Conservation (phyloP, 352 stramenopile genomes). For the Phytopythium chamaehyphon region DNA sequence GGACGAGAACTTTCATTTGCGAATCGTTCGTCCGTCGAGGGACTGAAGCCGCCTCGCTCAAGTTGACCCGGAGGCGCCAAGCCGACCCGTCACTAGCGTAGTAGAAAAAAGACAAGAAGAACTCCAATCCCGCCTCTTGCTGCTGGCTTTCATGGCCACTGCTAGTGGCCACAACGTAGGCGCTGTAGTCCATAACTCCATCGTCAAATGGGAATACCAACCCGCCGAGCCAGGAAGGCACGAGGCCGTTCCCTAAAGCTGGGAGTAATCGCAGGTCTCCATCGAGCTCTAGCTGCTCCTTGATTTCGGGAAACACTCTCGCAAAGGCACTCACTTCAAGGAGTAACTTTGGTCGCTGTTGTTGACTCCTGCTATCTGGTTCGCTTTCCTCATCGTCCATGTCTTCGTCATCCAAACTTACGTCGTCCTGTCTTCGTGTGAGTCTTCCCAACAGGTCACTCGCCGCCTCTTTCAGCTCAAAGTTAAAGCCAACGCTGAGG, state of each 20-base stretch:
- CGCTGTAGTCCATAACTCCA: conserved; percentile 8
- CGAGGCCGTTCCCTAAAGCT: conserved; percentile 3
- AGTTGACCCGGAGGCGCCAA: background rate
- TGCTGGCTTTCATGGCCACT: background rate
- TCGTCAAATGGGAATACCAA: background rate
- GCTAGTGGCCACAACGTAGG: background rate
- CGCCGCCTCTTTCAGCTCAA: conserved; percentile 1
- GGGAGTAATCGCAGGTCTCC: background rate
- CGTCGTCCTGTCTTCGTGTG: background rate
- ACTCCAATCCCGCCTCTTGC: background rate
- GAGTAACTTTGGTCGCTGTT: background rate
- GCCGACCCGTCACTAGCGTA: conserved; percentile 1
- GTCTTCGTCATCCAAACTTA: background rate
- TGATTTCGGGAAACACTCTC: conserved; percentile 9
- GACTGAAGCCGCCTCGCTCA: background rate
- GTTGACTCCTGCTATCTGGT: background rate
- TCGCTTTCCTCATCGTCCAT: background rate
- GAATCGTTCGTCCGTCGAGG: background rate
- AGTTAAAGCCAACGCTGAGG: background rate
- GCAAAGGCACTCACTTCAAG: conserved; percentile 2
- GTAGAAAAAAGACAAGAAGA: conserved; percentile 6
- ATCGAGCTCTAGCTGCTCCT: conserved; percentile 5
- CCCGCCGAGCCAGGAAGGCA: background rate
- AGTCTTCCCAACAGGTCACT: background rate
- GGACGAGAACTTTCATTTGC: background rate